These are phyloP conservation scores for Spathaspora sp. DNA, from an alignment of 1,139 yeast species.

Conservation along the genomic window DNA sequence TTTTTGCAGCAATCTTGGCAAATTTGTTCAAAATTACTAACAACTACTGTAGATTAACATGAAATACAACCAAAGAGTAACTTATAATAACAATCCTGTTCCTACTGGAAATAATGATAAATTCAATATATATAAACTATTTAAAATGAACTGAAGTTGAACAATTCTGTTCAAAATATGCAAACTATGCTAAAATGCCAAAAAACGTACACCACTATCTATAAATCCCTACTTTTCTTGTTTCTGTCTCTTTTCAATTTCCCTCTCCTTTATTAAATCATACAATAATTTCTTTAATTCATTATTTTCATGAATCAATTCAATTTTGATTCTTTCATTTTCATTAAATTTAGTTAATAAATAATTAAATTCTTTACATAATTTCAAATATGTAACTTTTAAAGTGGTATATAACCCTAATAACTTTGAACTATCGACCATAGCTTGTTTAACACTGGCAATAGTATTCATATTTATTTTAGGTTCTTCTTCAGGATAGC, in stretches of 20 bases:
- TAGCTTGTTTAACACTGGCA: constrained; percentile 25
- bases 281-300: constrained; percentile 28
- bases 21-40: neutral
- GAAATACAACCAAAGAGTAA: too few species aligned
- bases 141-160: neutral
- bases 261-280: constrained; percentile 26
- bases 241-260: constrained; percentile 13
- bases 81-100: too few species aligned
- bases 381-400: constrained; percentile 34
- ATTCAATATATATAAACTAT: neutral
- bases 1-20: constrained; percentile 1
- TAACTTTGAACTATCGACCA: constrained; percentile 31
- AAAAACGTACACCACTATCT: too few species aligned
- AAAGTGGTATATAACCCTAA: constrained; percentile 32
- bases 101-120: too few species aligned
- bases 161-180: constrained; percentile 3
- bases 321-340: constrained; percentile 33
- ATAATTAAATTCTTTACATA: constrained; percentile 39
- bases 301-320: constrained; percentile 36
- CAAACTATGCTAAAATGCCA: neutral
- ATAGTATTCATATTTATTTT: constrained; percentile 21
- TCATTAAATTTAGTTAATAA: constrained; percentile 34
- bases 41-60: too few species aligned
- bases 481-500: neutral
- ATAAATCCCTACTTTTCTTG: neutral